Evolutionary conservation across 139 green algal genomes (phyloP).

Genomic region (Chlorella sp.): DNA sequence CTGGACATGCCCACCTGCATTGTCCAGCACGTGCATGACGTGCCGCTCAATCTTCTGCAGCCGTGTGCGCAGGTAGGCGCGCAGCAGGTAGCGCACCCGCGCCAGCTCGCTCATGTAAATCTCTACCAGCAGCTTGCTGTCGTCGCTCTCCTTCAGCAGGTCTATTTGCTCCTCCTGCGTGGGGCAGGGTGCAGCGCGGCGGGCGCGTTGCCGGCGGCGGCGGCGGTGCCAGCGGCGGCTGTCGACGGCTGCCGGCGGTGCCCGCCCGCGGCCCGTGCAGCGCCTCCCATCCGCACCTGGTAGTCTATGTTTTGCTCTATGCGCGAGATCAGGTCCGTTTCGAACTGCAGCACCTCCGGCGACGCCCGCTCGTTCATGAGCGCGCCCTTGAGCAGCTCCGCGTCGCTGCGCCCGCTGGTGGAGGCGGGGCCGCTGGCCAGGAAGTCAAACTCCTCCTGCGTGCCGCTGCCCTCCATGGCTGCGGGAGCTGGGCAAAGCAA

Average conservation of each 20-base stretch:
- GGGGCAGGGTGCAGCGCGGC: background rate
- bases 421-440: background rate
- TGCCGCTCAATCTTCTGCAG: conserved; percentile 59
- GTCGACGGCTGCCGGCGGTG: background rate
- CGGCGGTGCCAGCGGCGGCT: background rate
- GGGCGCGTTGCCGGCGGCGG: background rate
- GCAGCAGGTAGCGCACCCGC: conserved; percentile 55
- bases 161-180: conserved; percentile 43
- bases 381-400: conserved; percentile 42
- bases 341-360: conserved; percentile 58
- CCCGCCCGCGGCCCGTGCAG: background rate
- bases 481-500: background rate
- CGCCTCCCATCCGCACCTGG: conserved; percentile 22
- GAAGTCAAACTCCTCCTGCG: conserved; percentile 23
- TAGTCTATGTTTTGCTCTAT: conserved; percentile 54
- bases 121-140: conserved; percentile 43
- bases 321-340: conserved; percentile 47
- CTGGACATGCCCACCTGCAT: background rate
- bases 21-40: conserved; percentile 59
- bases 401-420: conserved; percentile 35
- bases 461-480: background rate
- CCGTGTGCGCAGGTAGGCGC: conserved; percentile 52
- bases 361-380: conserved; percentile 59
- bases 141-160: conserved; percentile 9
- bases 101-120: conserved; percentile 50